Base-by-base conservation (phyloP, 148 eudicot species). In the Cornus suecica region DNA sequence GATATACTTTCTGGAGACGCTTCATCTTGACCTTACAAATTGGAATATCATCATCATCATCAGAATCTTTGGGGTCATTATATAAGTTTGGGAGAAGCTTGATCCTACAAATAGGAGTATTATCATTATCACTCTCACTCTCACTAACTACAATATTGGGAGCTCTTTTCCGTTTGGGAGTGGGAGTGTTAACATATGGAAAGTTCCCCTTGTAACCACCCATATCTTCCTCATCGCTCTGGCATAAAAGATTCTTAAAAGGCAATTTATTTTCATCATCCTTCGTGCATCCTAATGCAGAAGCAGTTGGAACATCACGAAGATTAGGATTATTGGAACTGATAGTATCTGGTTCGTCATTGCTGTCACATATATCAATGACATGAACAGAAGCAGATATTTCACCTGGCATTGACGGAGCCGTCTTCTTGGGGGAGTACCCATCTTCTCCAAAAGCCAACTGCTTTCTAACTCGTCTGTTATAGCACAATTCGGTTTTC, bases 41-140 rank as follows among this genome's bases (percentile, higher is more conserved):
- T 62, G 91, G 94, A 76, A 87, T 71, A 69, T 88, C 66, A 79
- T 92, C 94, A 71, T 91, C 78, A 20, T 80, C n/a, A n/a, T n/a
- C n/a, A 72, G 34, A 27, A 72, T 68, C 67, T 24, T 42, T 0
- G 8, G 23, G 28, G 32, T 51, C 65, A 15, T 61, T 68, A 63
- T 69, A 74, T 23, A 58, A 48, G 66, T 69, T 75, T 29, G 16
- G 76, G 67, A 27, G 68, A 61, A 32, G 68, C 20, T 77, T 85
- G 66, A 84, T 83, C 76, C 76, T 82, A 75, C 89, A 52, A 69
- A 94, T 86, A 56, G 91, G 94, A 76, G 86, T 71, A 69, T 88
- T 69, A 79, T 92, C 94, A 71, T 91, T 76, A 20, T 80, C 90
- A 74, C 80, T 79, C 73, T 83, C 92, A 73, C 71, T 75, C 22